Conservation (phyloP, 1,284 basidiomycete genomes). For the Ustilago esculenta region DNA sequence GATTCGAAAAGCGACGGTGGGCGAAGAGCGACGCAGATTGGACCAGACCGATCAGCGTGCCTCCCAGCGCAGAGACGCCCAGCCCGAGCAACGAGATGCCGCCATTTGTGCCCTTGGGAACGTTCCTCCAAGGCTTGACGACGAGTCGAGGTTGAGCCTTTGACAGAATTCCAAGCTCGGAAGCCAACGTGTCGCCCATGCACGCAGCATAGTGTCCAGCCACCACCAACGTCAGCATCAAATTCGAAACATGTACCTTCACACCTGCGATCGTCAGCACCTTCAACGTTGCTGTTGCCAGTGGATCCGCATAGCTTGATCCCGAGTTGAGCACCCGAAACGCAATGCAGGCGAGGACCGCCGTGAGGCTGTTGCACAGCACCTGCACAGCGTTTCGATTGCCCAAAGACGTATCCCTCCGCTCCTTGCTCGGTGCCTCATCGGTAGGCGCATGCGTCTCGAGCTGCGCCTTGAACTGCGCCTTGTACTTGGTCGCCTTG, state of each 20-base stretch:
- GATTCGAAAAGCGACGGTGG: constrained; percentile 8
- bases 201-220: constrained; percentile 56
- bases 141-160: constrained; percentile 44
- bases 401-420: constrained; percentile 36
- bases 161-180: constrained; percentile 60
- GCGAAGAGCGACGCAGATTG: constrained; percentile 72
- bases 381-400: constrained; percentile 54
- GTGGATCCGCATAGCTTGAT: constrained; percentile 5
- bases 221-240: constrained; percentile 32
- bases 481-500: constrained; percentile 79
- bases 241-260: not conserved
- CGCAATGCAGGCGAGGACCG: constrained; percentile 17
- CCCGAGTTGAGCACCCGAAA: constrained; percentile 6
- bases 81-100: constrained; percentile 82
- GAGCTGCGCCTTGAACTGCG: constrained; percentile 74
- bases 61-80: constrained; percentile 78
- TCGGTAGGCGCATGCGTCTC: constrained; percentile 69
- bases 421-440: not conserved
- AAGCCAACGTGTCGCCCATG: constrained; percentile 61
- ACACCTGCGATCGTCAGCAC: not conserved
- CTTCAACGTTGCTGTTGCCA: constrained; percentile 1
- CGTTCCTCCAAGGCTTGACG: constrained; percentile 77
- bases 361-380: constrained; percentile 48
- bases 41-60: constrained; percentile 67
- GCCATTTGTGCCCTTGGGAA: constrained; percentile 92